These are phyloP conservation scores for Eucalyptus regnans DNA, from an alignment of 345 rosid genomes.

Conservation along the genomic window DNA sequence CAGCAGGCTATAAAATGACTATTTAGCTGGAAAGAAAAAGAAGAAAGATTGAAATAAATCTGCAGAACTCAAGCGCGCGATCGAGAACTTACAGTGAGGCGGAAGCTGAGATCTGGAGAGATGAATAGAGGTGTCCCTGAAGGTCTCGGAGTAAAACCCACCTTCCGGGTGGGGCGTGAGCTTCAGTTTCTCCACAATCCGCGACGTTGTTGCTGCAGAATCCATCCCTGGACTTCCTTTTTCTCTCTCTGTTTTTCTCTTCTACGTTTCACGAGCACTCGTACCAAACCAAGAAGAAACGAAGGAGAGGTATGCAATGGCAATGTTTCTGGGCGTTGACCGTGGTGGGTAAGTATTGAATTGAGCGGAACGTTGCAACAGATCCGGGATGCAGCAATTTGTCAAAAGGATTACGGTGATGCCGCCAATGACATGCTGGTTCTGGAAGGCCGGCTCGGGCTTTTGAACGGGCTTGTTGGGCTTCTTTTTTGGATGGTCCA, in stretches of 20 bases:
- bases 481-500: neutral
- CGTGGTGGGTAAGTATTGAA: neutral
- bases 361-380: neutral
- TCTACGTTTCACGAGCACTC: neutral
- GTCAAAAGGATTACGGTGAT: neutral
- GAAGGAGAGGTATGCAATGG: neutral
- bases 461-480: neutral
- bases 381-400: neutral
- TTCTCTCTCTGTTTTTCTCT: neutral
- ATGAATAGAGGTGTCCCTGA: conserved; percentile 56
- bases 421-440: neutral
- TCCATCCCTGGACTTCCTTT: neutral
- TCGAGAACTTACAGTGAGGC: conserved; percentile 33
- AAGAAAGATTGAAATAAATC: neutral
- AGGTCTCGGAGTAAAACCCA: conserved; percentile 65
- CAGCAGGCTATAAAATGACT: neutral
- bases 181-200: conserved; percentile 40
- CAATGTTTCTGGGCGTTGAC: neutral
- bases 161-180: conserved; percentile 73
- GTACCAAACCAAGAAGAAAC: neutral
- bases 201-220: conserved; percentile 28
- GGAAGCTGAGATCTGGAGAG: conserved; percentile 83
- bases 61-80: neutral
- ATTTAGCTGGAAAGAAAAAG: neutral
- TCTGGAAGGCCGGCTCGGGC: neutral